These are phyloP conservation scores for Basidiobolus meristosporus DNA, from an alignment of 371 early-diverging fungal species.

Conservation along the genomic window DNA sequence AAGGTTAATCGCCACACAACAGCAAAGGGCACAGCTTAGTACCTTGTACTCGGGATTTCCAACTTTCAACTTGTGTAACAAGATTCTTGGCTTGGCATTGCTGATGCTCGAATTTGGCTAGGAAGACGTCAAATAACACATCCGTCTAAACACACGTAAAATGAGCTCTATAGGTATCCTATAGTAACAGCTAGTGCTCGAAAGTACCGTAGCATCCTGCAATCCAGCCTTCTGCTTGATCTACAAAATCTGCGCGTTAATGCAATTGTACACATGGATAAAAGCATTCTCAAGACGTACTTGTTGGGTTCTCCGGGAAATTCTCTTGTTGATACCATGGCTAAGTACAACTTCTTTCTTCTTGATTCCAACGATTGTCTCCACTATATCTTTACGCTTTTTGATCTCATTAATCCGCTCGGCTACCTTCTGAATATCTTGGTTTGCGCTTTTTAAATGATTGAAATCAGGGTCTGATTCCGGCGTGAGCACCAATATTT, in stretches of 20 bases:
- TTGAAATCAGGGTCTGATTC: constrained; percentile 28
- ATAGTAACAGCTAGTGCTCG: too few species aligned
- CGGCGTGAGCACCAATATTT: constrained; percentile 38
- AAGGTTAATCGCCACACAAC: not conserved
- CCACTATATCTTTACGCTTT: constrained; percentile 62
- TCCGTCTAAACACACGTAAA: constrained; percentile 10
- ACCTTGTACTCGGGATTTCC: constrained; percentile 6
- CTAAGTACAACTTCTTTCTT: constrained; percentile 13
- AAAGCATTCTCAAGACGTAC: constrained; percentile 9
- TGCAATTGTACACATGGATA: not conserved
- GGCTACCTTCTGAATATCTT: constrained; percentile 38
- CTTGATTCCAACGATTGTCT: constrained; percentile 54
- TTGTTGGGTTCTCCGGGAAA: constrained; percentile 36
- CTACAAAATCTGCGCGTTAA: too few species aligned
- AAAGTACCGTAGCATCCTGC: constrained; percentile 21
- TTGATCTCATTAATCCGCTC: constrained; percentile 71
- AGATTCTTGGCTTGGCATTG: constrained; percentile 26
- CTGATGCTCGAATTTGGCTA: constrained; percentile 34
- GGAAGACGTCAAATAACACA: constrained; percentile 27
- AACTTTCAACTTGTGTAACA: constrained; percentile 24
- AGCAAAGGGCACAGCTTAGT: too few species aligned
- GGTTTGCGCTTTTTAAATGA: constrained; percentile 18
- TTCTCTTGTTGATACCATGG: constrained; percentile 54
- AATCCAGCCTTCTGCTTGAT: constrained; percentile 20
- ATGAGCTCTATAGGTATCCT: too few species aligned